Base-by-base conservation (phyloP, 257 asterid species). In the Leonotis leonurus region DNA sequence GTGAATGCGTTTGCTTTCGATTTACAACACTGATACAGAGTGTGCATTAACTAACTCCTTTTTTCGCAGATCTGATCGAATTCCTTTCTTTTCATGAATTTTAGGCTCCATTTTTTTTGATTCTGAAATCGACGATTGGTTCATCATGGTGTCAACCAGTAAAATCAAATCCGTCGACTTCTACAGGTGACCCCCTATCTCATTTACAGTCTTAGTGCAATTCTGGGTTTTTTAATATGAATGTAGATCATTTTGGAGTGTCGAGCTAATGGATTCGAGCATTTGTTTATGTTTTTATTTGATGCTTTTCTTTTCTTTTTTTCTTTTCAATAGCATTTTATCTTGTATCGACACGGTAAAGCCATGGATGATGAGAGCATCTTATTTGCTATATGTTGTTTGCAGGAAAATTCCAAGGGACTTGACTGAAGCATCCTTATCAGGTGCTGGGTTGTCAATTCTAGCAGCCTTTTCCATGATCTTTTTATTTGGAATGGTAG, bases 371-470 rank as follows among this genome's bases (percentile, higher is more conserved):
- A 12, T 50, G 10, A 4, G 45, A 62, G 13, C n/a, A 36, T 8
- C 13, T 20, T 16, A 21, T 54, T 41, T 54, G 29, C 48, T 53
- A 20, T 14, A 12, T 13, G 50, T 26, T 49, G 13, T 43, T 37
- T 46, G 40, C 30, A 22, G 98, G 81, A 92, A 92, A 80, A 86
- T 81, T 21, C 92, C 95, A 4, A 80, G 95, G 64, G 92, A 88
- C 72, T 80, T 91, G 84, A 91, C 94, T 2, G 95, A 92, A 73
- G 94, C 98, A 64, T 92, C 94, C 10, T 58, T 92, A 56, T 86
- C 95, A 26, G 98, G 96, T 70, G 96, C 97, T 80, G 95, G 97
- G 41, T 64, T 92, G 82, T 88, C 98, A 74, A 83, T 92, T 41
- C 16, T 83, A 63, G 98, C 97, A 39, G 94, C 95, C 61, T 56